phyloP scores from a whole-genome alignment of 768 basidiomycete species.

The Myochromella boudieri region DNA sequence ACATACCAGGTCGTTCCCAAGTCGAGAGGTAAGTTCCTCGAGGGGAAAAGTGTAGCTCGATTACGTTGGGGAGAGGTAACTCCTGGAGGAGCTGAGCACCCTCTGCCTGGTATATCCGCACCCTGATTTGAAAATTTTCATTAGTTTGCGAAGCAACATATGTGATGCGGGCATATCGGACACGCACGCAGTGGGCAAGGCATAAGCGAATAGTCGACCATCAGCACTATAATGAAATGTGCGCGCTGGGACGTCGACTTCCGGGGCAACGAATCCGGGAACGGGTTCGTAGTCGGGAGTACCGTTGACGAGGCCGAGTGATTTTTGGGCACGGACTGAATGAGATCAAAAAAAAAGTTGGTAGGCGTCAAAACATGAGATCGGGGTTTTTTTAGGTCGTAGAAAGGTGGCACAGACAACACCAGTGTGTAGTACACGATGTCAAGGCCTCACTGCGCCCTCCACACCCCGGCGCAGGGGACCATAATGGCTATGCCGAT shows the following conservation, averaged over 20 bases:
- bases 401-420: not conserved
- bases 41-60: conserved; percentile 92
- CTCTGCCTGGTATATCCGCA: conserved; percentile 77
- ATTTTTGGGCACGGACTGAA: conserved; percentile 92
- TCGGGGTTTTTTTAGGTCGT: conserved; percentile 12
- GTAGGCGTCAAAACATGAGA: conserved; percentile 10
- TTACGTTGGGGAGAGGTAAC: conserved; percentile 67
- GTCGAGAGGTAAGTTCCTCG: conserved; percentile 91
- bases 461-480: too few species aligned
- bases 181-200: conserved; percentile 70
- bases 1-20: conserved; percentile 86
- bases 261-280: conserved; percentile 63
- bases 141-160: not conserved
- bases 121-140: too few species aligned
- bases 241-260: conserved; percentile 70
- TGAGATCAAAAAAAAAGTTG: conserved; percentile 5
- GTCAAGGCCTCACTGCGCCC: too few species aligned
- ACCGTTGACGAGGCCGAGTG: conserved; percentile 81
- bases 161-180: not conserved
- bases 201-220: conserved; percentile 86
- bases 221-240: conserved; percentile 83
- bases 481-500: too few species aligned
- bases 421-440: too few species aligned
- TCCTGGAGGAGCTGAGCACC: conserved; percentile 73
- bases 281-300: conserved; percentile 72